phyloP scores from a whole-genome alignment of 140 eudicot species.

The Stevia rebaudiana region DNA sequence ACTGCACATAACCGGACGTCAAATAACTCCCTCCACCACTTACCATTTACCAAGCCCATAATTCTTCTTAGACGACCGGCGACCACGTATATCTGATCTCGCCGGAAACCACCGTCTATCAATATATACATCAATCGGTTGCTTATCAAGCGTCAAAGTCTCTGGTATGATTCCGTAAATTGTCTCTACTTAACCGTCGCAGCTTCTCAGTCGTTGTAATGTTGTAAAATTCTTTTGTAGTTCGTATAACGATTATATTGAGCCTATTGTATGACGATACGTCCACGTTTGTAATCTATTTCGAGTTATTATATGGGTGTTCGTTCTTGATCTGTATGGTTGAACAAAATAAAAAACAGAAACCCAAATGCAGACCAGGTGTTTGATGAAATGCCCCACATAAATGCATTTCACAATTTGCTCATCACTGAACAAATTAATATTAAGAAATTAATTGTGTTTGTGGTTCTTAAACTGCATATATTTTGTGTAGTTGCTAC shows the following conservation, averaged over 20 bases:
- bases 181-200: neutral
- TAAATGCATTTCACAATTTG: neutral
- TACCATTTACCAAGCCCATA: no score
- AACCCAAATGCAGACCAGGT: slow-evolving; percentile 23
- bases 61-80: slow-evolving; percentile 7
- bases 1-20: neutral
- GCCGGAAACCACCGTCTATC: neutral
- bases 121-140: slow-evolving; percentile 1
- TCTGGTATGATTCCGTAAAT: slow-evolving; percentile 25
- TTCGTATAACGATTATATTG: neutral
- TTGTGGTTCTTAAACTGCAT: slow-evolving; percentile 3
- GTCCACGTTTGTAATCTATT: neutral
- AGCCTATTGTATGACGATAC: neutral
- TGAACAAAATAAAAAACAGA: neutral
- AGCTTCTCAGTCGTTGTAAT: slow-evolving; percentile 3
- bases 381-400: slow-evolving; percentile 39
- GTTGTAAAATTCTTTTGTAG: neutral
- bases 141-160: neutral
- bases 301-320: neutral
- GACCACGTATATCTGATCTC: neutral
- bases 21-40: neutral
- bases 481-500: neutral
- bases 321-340: neutral
- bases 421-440: neutral
- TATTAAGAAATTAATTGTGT: neutral